Percentiles rank a stretch among this genome's conserved stretches.
Evolutionary conservation across 2,329 filamentous ascomycete species (phyloP).

Genomic region (Trichophaea hybrida): DNA sequence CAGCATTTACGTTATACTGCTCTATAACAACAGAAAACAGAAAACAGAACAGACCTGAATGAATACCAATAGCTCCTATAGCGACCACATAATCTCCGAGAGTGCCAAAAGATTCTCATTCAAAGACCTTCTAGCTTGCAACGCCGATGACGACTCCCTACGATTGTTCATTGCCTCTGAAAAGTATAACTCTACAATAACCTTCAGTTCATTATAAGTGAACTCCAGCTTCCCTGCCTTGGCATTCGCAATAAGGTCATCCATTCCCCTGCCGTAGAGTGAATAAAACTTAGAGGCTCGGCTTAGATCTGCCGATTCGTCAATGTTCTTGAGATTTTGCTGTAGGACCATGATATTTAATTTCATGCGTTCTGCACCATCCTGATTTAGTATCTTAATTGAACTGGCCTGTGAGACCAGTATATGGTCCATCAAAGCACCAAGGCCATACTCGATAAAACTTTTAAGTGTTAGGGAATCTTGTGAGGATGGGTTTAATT

Average conservation of each 20-base stretch:
- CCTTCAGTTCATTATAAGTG: slow-evolving; percentile 52
- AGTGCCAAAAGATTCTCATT: slow-evolving; percentile 55
- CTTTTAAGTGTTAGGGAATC: slow-evolving; percentile 25
- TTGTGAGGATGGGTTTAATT: neutral
- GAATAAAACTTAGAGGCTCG: slow-evolving; percentile 17
- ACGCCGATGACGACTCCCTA: slow-evolving; percentile 47
- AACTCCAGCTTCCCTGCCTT: slow-evolving; percentile 33
- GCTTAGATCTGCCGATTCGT: slow-evolving; percentile 49
- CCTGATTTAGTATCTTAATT: slow-evolving; percentile 68
- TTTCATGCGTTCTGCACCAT: slow-evolving; percentile 75
- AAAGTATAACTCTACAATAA: slow-evolving; percentile 51
- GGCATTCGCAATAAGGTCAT: slow-evolving; percentile 25
- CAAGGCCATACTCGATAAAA: slow-evolving; percentile 65
- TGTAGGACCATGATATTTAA: slow-evolving; percentile 90
- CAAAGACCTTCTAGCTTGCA: slow-evolving; percentile 51
- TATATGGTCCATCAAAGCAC: slow-evolving; percentile 61
- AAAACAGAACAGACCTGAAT: neutral
- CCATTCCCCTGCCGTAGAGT: slow-evolving; percentile 18
- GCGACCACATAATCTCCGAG: slow-evolving; percentile 60
- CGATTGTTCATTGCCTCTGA: slow-evolving; percentile 52
- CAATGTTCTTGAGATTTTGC: slow-evolving; percentile 91
- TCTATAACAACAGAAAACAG: neutral
- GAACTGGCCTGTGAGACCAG: slow-evolving; percentile 57
- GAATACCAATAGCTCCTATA: slow-evolving; percentile 26
- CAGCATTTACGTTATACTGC: neutral